These are phyloP conservation scores for Termitomyces sp. DNA, from an alignment of 768 basidiomycete species.

Conservation along the genomic window DNA sequence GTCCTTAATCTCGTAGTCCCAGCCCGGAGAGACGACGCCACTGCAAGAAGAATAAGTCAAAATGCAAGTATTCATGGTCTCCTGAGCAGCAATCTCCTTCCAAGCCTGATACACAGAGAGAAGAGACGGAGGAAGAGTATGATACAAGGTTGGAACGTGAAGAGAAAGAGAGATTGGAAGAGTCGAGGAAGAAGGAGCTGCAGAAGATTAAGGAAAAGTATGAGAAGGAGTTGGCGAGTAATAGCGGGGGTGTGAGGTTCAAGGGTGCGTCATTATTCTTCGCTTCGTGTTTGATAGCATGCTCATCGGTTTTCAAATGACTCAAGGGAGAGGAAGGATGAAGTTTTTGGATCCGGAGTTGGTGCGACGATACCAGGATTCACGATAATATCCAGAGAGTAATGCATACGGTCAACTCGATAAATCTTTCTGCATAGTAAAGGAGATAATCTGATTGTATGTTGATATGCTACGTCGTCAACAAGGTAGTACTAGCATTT, in stretches of 20 bases:
- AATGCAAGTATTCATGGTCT: slow-evolving; percentile 9
- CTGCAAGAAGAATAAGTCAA: slow-evolving; percentile 19
- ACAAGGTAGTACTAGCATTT: too few relatives aligned
- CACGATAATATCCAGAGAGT: neutral
- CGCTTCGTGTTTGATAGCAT: neutral
- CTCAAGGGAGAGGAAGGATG: slow-evolving; percentile 61
- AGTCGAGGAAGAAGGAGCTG: slow-evolving; percentile 41
- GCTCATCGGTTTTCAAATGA: neutral
- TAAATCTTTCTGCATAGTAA: too few relatives aligned
- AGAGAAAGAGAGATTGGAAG: slow-evolving; percentile 54
- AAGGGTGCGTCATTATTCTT: slow-evolving; percentile 41
- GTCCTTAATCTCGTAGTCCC: slow-evolving; percentile 12
- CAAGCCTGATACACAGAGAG: slow-evolving; percentile 6
- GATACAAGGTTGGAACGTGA: slow-evolving; percentile 63
- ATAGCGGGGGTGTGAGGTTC: slow-evolving; percentile 49
- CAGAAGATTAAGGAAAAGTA: slow-evolving; percentile 39
- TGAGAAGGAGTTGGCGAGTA: slow-evolving; percentile 25
- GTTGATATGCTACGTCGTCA: too few relatives aligned
- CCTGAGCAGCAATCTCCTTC: neutral
- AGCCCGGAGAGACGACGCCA: slow-evolving; percentile 14
- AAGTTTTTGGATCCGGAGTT: slow-evolving; percentile 57
- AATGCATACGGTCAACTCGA: neutral
- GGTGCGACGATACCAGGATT: slow-evolving; percentile 6
- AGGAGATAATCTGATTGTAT: too few relatives aligned
- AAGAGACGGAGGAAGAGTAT: slow-evolving; percentile 72